Conservation (phyloP, 1,284 basidiomycete genomes). For the Fomes fomentarius region DNA sequence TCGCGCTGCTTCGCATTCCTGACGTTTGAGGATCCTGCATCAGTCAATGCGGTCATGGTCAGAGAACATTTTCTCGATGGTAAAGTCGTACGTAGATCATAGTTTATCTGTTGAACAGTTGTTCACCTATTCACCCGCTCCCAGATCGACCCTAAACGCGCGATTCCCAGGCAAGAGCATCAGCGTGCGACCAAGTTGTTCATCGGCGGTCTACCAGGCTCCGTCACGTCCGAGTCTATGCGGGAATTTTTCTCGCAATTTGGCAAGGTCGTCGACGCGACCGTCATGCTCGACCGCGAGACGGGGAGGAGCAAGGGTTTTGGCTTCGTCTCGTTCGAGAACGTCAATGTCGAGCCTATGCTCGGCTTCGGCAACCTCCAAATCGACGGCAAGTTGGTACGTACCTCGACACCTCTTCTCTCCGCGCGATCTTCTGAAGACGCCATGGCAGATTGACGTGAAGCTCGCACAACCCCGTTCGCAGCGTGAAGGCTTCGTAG, state of each 20-base stretch:
- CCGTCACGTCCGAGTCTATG: constrained; percentile 93
- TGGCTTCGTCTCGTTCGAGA: constrained; percentile 96
- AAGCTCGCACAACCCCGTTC: constrained; percentile 91
- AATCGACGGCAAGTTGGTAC: constrained; percentile 89
- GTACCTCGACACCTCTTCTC: constrained; percentile 30
- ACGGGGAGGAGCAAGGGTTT: constrained; percentile 97
- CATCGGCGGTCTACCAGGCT: constrained; percentile 91
- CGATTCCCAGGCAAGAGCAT: constrained; percentile 95
- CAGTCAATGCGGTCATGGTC: constrained; percentile 83
- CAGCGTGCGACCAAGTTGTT: constrained; percentile 93
- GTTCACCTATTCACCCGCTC: constrained; percentile 2
- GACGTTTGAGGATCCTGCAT: constrained; percentile 85
- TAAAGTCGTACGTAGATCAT: constrained; percentile 81
- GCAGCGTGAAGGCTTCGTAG: constrained; percentile 63
- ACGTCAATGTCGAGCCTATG: constrained; percentile 84
- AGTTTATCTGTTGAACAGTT: constrained; percentile 7
- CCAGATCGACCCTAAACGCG: constrained; percentile 98
- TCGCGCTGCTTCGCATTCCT: constrained; percentile 96
- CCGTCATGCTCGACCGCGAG: constrained; percentile 98
- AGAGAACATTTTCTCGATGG: constrained; percentile 89
- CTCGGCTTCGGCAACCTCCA: constrained; percentile 86
- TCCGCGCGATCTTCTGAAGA: neutral
- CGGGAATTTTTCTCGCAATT: constrained; percentile 89
- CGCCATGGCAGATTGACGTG: constrained; percentile 79
- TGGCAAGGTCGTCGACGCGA: constrained; percentile 95